These are phyloP conservation scores for Kwoniella bestiolae DNA, from an alignment of 768 basidiomycete genomes.

Conservation along the genomic window DNA sequence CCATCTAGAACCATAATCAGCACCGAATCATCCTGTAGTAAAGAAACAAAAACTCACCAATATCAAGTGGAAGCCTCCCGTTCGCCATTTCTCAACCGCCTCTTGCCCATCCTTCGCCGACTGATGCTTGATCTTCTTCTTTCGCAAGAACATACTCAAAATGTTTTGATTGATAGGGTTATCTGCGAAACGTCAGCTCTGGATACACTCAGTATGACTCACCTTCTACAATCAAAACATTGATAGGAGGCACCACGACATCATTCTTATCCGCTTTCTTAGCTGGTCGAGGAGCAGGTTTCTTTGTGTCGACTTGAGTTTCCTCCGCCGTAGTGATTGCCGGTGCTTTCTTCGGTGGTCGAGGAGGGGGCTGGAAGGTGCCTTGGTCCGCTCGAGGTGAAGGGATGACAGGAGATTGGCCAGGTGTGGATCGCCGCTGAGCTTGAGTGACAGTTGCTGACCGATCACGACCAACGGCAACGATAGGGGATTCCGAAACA, in stretches of 20 bases:
- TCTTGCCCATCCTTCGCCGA: conserved; percentile 93
- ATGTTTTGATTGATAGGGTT: conserved; percentile 99
- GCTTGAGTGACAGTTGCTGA: conserved; percentile 35
- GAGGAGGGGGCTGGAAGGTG: conserved; percentile 12
- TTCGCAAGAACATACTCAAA: conserved; percentile 93
- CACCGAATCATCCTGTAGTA: background rate
- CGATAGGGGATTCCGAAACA: conserved; percentile 27
- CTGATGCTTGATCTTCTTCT: conserved; percentile 93
- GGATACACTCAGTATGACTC: conserved; percentile 46
- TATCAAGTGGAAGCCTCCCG: conserved; percentile 91
- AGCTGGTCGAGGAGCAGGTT: conserved; percentile 11
- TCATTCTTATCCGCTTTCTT: conserved; percentile 61
- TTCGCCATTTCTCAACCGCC: conserved; percentile 92
- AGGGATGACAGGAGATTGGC: conserved; percentile 20
- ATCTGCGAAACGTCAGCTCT: conserved; percentile 63
- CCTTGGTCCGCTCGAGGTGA: conserved; percentile 18
- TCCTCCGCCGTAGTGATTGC: background rate
- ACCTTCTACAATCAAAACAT: conserved; percentile 98
- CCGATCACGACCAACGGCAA: conserved; percentile 43
- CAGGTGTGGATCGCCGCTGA: conserved; percentile 8
- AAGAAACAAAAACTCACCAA: conserved; percentile 65
- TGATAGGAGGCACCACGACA: conserved; percentile 91
- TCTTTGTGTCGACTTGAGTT: background rate
- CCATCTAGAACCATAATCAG: conserved; percentile 70
- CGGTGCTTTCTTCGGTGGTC: conserved; percentile 17